phyloP scores from a whole-genome alignment of 345 rosid genomes.

The Citrus medica region DNA sequence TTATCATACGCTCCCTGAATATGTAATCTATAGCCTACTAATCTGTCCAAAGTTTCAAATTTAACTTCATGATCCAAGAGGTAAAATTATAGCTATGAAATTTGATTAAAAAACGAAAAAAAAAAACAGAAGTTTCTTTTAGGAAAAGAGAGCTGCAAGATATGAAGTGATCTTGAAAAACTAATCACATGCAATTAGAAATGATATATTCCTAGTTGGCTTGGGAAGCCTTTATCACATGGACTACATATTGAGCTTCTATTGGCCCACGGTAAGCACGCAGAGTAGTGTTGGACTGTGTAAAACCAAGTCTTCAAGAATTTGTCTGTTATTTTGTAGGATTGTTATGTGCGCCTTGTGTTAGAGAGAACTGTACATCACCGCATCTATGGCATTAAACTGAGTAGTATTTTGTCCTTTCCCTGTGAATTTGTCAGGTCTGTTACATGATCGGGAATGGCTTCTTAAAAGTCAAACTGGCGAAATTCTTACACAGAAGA shows the following conservation, averaged over 20 bases:
- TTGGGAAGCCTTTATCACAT: no score
- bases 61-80: neutral
- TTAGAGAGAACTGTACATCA: neutral
- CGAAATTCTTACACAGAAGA: constrained; percentile 83
- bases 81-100: neutral
- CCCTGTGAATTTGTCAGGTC: constrained; percentile 42
- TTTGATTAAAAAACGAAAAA: neutral
- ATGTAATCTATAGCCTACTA: neutral
- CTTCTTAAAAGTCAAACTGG: constrained; percentile 69
- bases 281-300: no score
- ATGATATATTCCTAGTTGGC: neutral
- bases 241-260: neutral
- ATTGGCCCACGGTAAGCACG: neutral
- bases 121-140: neutral
- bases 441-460: constrained; percentile 92
- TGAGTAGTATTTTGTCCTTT: neutral
- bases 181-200: neutral
- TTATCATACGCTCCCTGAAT: constrained; percentile 2
- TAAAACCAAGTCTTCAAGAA: neutral
- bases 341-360: neutral
- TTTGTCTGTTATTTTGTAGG: neutral
- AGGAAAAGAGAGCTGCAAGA: neutral
- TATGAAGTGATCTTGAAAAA: neutral
- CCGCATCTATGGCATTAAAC: neutral
- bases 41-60: neutral